These are phyloP conservation scores for Lactarius psammicola DNA, from an alignment of 768 basidiomycete genomes.

Conservation along the genomic window DNA sequence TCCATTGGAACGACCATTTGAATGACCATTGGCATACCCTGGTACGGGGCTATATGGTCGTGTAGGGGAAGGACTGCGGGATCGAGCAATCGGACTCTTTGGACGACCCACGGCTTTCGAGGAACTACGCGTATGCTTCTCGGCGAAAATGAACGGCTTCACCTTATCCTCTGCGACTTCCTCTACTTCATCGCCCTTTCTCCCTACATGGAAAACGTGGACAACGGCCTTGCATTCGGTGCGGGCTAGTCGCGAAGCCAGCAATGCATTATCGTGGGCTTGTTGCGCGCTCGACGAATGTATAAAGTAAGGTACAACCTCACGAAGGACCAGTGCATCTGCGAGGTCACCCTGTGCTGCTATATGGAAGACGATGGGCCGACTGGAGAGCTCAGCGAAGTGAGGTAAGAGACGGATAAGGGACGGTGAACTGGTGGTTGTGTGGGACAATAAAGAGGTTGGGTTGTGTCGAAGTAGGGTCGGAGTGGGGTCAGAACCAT, in stretches of 20 bases:
- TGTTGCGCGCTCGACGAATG: conserved; percentile 74
- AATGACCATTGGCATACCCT: conserved; percentile 20
- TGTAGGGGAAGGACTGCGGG: conserved; percentile 10
- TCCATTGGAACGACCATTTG: conserved; percentile 39
- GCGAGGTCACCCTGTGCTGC: conserved; percentile 65
- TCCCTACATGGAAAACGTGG: conserved; percentile 68
- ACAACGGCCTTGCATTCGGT: conserved; percentile 73
- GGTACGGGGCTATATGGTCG: conserved; percentile 13
- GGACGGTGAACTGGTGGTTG: conserved; percentile 49
- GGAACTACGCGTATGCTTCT: conserved; percentile 35
- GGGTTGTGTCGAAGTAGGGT: conserved; percentile 49
- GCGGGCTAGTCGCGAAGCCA: conserved; percentile 78
- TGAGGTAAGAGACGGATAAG: conserved; percentile 62
- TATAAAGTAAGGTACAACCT: conserved; percentile 78
- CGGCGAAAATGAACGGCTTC: conserved; percentile 56
- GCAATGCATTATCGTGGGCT: conserved; percentile 86
- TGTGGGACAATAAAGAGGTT: conserved; percentile 55
- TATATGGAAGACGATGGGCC: conserved; percentile 71
- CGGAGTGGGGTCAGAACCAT: conserved; percentile 62
- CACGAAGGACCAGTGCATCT: conserved; percentile 70
- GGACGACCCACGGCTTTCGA: conserved; percentile 19
- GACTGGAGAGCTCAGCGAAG: conserved; percentile 60
- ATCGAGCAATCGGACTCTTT: neutral
- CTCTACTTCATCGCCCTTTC: conserved; percentile 42
- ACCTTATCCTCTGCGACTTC: conserved; percentile 61